Evolutionary conservation across 139 green algal species (phyloP), one percentile per base, ranked within the genome.

Genomic region (Monoraphidium neglectum): DNA sequence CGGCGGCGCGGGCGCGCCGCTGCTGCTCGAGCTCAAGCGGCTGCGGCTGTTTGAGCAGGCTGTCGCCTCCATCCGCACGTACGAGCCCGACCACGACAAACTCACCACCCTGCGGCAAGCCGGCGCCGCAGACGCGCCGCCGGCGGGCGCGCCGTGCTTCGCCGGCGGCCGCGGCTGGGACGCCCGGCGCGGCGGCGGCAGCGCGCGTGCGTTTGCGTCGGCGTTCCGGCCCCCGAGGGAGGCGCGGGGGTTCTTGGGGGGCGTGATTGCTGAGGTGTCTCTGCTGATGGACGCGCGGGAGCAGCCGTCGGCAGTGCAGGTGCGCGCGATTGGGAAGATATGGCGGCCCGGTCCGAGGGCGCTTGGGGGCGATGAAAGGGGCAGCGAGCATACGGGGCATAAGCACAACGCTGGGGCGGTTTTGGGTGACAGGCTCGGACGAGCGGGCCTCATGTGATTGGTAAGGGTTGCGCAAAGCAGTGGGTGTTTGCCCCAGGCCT

Each of bases 231-330:
- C 62, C 13, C 68, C 68, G 3, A 79, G 67, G 49, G 43, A 72
- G 46, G 70, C 78, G 26, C 53, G 61, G 26, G 43, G 40, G 10
- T 84, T 79, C 54, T 70, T 84, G 65, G 71, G 64, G 1, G 53
- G 54, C 3, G 16, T 84, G 28, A 79, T 91, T 65, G n/a, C 43
- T 3, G 86, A 93, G 83, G 78, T 92, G 35, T 37, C 60, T 2
- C 43, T 54, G 1, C 23, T 78, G n/a, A 35, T 87, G 21, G 47
- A 77, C 46, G 47, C 28, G 26, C 33, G 26, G 0, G 83, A 84
- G 37, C 73, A 73, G 63, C 73, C 73, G 37, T 36, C 63, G 26
- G 73, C 73, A 46, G 64, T 79, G 21, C 15, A 64, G 43, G 43
- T 51, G 43, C 43, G 43, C 12, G 43, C 12, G n/a, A n/a, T n/a